These are phyloP conservation scores for Trichoderma lentiforme DNA, from an alignment of 2,329 filamentous ascomycete genomes.

Conservation along the genomic window DNA sequence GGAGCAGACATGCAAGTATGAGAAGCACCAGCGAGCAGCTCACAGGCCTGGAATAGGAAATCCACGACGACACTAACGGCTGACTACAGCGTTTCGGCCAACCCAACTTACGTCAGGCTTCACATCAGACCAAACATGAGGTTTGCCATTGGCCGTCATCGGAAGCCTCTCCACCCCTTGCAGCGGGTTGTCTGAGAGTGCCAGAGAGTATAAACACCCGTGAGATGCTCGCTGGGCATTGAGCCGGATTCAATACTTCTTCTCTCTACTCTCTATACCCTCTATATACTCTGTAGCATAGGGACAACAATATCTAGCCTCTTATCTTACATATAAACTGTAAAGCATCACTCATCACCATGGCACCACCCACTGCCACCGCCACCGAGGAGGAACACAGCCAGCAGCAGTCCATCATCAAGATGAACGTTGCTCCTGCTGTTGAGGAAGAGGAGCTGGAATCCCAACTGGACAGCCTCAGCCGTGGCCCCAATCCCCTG, in stretches of 20 bases:
- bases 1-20: neutral
- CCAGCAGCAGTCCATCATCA: slow-evolving; percentile 1
- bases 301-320: neutral
- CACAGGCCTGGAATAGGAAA: neutral
- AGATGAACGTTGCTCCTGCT: neutral
- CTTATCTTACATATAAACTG: neutral
- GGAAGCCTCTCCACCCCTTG: slow-evolving; percentile 4
- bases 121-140: neutral
- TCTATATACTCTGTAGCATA: neutral
- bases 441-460: slow-evolving; percentile 20
- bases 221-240: neutral
- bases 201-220: neutral
- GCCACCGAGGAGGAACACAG: slow-evolving; percentile 1
- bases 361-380: slow-evolving; percentile 21
- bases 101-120: slow-evolving; percentile 16
- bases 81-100: neutral
- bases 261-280: neutral
- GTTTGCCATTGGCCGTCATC: slow-evolving; percentile 1
- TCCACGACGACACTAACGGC: neutral
- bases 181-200: neutral
- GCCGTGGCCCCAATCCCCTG: slow-evolving; percentile 26
- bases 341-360: neutral
- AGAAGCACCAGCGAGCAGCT: neutral
- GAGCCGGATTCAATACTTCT: neutral
- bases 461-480: slow-evolving; percentile 22